phyloP scores from a whole-genome alignment of 768 basidiomycete species.

The Mycena rosella region DNA sequence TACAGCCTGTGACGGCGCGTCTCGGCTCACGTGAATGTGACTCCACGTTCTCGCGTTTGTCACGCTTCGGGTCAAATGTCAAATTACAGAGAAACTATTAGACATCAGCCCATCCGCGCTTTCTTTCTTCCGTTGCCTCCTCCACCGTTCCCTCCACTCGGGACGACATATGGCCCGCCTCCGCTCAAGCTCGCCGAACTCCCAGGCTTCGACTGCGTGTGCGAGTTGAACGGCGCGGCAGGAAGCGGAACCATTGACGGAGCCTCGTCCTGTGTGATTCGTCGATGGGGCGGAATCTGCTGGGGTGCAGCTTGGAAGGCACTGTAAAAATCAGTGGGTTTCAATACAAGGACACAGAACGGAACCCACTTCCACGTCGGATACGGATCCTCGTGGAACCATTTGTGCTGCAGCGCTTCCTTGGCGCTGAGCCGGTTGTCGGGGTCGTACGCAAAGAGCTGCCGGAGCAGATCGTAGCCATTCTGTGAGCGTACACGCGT shows the following conservation, averaged over 20 bases:
- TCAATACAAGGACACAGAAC: not conserved
- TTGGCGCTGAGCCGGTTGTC: slow-evolving; percentile 86
- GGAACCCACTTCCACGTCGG: slow-evolving; percentile 84
- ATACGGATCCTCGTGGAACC: slow-evolving; percentile 93
- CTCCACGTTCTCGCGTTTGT: not conserved
- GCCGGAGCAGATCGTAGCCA: slow-evolving; percentile 87
- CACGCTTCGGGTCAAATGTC: too few relatives aligned
- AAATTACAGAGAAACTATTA: too few relatives aligned
- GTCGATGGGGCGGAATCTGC: slow-evolving; percentile 86
- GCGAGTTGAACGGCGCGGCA: slow-evolving; percentile 42
- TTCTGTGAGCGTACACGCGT: slow-evolving; percentile 68
- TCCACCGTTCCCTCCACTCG: slow-evolving; percentile 31
- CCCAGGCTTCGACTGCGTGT: slow-evolving; percentile 40
- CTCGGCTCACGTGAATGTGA: not conserved
- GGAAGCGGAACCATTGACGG: slow-evolving; percentile 85
- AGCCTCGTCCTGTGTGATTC: slow-evolving; percentile 94
- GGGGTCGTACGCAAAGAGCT: slow-evolving; percentile 93
- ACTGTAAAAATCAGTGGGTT: slow-evolving; percentile 53
- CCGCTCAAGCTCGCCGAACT: slow-evolving; percentile 38
- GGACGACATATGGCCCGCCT: slow-evolving; percentile 30
- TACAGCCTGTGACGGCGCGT: not conserved
- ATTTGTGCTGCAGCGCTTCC: slow-evolving; percentile 85
- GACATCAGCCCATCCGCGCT: slow-evolving; percentile 24
- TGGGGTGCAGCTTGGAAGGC: slow-evolving; percentile 79
- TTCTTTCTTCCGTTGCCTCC: slow-evolving; percentile 31